These are phyloP conservation scores for Conticribra weissflogii DNA, from an alignment of 108 stramenopile genomes.

Conservation along the genomic window DNA sequence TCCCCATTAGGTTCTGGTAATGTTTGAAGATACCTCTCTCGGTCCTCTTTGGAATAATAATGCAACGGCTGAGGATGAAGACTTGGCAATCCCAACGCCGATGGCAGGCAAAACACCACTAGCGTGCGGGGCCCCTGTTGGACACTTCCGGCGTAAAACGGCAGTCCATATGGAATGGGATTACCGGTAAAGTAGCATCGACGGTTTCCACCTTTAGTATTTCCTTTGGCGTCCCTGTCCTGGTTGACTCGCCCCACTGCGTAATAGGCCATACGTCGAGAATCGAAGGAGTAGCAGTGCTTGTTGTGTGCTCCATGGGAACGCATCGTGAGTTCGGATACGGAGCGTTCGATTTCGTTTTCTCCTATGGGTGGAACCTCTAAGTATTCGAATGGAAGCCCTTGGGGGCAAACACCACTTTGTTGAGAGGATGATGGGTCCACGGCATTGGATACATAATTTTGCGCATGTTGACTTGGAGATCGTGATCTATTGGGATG, in stretches of 20 bases:
- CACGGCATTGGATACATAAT: no score
- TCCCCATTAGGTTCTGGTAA: conserved; percentile 59
- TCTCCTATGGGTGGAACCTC: not conserved
- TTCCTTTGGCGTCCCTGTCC: conserved; percentile 20
- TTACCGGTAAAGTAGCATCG: conserved; percentile 86
- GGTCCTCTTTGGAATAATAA: conserved; percentile 19
- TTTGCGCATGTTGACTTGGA: not conserved
- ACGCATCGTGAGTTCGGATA: conserved; percentile 86
- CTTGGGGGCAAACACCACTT: not conserved
- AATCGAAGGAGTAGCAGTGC: conserved; percentile 40
- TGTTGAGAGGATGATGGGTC: not conserved
- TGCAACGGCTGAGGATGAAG: conserved; percentile 7
- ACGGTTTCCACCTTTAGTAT: conserved; percentile 61
- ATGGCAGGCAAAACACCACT: conserved; percentile 87
- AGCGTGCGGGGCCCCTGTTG: conserved; percentile 83
- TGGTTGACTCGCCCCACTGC: conserved; percentile 70
- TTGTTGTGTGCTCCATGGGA: conserved; percentile 45
- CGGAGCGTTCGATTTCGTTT: conserved; percentile 56
- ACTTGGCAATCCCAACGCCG: conserved; percentile 67
- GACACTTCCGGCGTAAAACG: conserved; percentile 85
- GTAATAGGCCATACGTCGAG: conserved; percentile 87
- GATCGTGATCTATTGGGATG: conserved; percentile 1
- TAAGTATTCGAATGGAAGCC: conserved; percentile 2
- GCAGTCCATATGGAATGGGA: conserved; percentile 63
- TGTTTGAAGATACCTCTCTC: conserved; percentile 30